Conservation (phyloP, 1,284 basidiomycete genomes). For the Lentinus polychrous region DNA sequence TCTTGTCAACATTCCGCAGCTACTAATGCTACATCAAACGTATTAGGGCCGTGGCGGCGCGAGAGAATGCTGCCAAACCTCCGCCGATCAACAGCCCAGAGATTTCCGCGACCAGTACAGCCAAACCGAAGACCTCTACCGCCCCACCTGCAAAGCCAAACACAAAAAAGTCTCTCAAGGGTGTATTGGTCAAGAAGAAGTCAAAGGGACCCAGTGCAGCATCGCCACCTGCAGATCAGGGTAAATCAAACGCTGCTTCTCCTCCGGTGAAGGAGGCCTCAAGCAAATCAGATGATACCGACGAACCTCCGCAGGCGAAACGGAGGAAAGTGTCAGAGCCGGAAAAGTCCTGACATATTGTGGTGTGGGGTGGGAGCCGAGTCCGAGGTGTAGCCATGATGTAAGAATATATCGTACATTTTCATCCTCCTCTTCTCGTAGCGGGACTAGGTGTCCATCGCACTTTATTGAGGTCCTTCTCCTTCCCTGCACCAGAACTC, state of each 20-base stretch:
- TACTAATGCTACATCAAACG: not conserved
- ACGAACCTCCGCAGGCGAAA: constrained; percentile 38
- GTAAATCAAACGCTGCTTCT: not conserved
- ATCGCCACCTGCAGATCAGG: constrained; percentile 10
- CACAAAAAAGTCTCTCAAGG: constrained; percentile 58
- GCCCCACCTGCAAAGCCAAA: constrained; percentile 38
- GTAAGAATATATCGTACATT: constrained; percentile 4
- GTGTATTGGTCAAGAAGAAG: constrained; percentile 75
- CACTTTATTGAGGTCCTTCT: constrained; percentile 55
- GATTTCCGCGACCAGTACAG: constrained; percentile 23
- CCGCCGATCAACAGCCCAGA: constrained; percentile 21
- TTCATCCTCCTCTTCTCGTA: constrained; percentile 24
- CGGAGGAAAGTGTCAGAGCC: constrained; percentile 43
- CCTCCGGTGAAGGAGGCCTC: not conserved
- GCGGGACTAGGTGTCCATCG: constrained; percentile 67
- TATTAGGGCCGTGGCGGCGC: constrained; percentile 74
- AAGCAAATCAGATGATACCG: constrained; percentile 16
- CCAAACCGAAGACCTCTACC: constrained; percentile 17
- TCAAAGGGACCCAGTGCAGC: constrained; percentile 30
- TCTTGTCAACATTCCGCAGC: not conserved
- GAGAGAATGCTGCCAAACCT: constrained; percentile 47
- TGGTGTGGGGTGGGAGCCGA: not conserved
- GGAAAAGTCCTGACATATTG: constrained; percentile 19
- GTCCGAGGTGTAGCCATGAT: not conserved
- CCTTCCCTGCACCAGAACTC: constrained; percentile 33